Evolutionary conservation across 2,329 filamentous ascomycete genomes (phyloP).

Genomic region (Botryotinia globosa): DNA sequence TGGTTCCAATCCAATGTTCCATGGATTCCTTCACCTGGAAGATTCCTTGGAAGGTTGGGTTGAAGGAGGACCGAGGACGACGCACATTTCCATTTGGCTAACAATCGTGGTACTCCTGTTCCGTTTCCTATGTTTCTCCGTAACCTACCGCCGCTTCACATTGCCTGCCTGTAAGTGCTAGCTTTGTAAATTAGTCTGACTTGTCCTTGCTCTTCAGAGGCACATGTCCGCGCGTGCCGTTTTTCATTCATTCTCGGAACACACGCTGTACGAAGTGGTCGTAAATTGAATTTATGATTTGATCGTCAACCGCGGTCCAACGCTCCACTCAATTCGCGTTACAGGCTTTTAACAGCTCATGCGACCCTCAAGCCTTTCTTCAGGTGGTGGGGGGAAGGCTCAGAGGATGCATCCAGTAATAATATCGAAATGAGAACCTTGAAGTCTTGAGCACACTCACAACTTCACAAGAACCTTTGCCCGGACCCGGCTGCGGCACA

Average conservation of each 20-base stretch:
- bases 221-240: slow-evolving; percentile 24
- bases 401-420: slow-evolving; percentile 12
- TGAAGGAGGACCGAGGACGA: slow-evolving; percentile 17
- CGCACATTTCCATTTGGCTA: slow-evolving; percentile 17
- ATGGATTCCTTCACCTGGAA: slow-evolving; percentile 6
- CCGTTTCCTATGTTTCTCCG: slow-evolving; percentile 6
- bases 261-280: slow-evolving; percentile 19
- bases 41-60: slow-evolving; percentile 5
- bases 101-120: slow-evolving; percentile 4
- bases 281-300: slow-evolving; percentile 23
- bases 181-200: slow-evolving; percentile 20
- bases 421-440: slow-evolving; percentile 11
- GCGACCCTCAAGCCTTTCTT: slow-evolving; percentile 25
- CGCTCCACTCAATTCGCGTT: slow-evolving; percentile 24
- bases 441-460: background rate
- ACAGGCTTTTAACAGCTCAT: too few species aligned
- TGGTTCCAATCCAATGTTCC: background rate
- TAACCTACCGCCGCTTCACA: slow-evolving; percentile 11
- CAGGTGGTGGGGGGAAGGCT: slow-evolving; percentile 17
- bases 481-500: slow-evolving; percentile 20
- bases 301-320: slow-evolving; percentile 30
- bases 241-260: slow-evolving; percentile 18
- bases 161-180: slow-evolving; percentile 15
- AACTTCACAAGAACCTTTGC: slow-evolving; percentile 12
- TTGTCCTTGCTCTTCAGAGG: slow-evolving; percentile 17